Percentiles rank a stretch among this genome's conserved stretches.
Evolutionary conservation across 139 green algal species (phyloP).

Genomic region (Protoeuglena noctilucae): DNA sequence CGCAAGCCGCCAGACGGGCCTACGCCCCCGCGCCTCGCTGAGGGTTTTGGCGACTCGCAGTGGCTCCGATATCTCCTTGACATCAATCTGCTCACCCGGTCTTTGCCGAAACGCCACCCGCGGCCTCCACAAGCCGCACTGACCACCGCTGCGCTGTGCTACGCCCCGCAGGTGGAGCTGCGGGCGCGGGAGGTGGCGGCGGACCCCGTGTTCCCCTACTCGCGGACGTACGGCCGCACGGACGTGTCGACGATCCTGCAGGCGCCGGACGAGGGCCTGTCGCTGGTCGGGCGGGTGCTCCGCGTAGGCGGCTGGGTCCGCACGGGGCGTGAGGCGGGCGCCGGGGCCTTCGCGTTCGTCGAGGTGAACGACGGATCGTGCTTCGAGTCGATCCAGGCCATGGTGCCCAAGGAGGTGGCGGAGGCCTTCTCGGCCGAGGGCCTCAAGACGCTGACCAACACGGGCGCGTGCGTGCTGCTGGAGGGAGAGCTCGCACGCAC

Average conservation of each 20-base stretch:
- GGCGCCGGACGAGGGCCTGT: conserved; percentile 8
- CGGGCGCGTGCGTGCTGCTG: conserved; percentile 15
- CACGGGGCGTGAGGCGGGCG: conserved; percentile 22
- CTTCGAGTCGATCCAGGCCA: conserved; percentile 21
- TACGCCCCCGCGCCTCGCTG: no score
- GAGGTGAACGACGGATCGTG: conserved; percentile 28
- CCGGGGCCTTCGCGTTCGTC: conserved; percentile 30
- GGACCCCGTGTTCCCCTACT: conserved; percentile 29
- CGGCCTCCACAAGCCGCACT: no score
- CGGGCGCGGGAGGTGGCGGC: conserved; percentile 18
- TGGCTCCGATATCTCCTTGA: no score
- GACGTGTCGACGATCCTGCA: conserved; percentile 41
- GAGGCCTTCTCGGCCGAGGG: conserved; percentile 7
- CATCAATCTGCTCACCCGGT: no score
- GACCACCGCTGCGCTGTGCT: no score
- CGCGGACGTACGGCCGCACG: conserved; percentile 25
- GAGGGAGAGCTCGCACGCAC: conserved; percentile 12
- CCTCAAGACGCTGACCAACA: conserved; percentile 17
- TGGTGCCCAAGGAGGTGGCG: no score
- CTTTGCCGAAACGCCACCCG: no score
- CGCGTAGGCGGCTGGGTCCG: conserved; percentile 28
- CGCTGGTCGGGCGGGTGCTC: neutral
- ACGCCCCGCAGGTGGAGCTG: conserved; percentile 12
- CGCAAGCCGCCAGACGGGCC: no score
- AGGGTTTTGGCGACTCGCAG: no score